phyloP scores from a whole-genome alignment of 2,329 filamentous ascomycete genomes.

The Cryphonectria nitschkei region DNA sequence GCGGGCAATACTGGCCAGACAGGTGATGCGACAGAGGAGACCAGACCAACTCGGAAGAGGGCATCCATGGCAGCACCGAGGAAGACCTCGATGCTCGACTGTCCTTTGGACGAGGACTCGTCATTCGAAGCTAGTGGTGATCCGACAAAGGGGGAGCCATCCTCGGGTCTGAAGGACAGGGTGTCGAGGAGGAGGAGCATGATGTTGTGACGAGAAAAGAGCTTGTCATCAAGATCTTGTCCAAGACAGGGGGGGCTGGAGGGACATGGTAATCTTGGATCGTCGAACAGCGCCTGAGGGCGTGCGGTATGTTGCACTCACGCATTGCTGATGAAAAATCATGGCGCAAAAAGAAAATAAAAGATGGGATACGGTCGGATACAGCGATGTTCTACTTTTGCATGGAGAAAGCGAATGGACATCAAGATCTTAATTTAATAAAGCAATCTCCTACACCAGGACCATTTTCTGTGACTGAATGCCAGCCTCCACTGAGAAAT shows the following conservation, averaged over 20 bases:
- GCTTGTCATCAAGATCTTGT: conserved; percentile 1
- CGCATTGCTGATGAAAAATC: neutral
- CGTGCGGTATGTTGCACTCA: neutral
- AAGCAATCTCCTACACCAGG: conserved; percentile 19
- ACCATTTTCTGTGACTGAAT: conserved; percentile 8
- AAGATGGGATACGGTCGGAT: conserved; percentile 4
- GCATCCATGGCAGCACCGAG: conserved; percentile 47
- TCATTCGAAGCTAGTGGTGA: conserved; percentile 34
- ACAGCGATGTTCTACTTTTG: conserved; percentile 24
- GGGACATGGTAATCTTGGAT: conserved; percentile 8
- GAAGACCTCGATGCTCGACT: conserved; percentile 37
- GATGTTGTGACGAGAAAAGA: conserved; percentile 54
- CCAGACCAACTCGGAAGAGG: conserved; percentile 42
- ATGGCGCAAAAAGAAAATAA: neutral
- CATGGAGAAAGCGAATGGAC: conserved; percentile 22
- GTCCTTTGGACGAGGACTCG: conserved; percentile 38
- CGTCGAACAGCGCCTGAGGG: neutral
- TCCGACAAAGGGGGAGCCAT: conserved; percentile 34
- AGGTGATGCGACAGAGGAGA: conserved; percentile 30
- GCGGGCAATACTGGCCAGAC: conserved; percentile 29
- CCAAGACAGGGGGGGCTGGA: neutral
- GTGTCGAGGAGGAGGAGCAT: conserved; percentile 58
- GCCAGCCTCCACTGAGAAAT: neutral
- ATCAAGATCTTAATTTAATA: conserved; percentile 6
- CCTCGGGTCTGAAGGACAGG: conserved; percentile 35